Base-by-base conservation (phyloP, 345 rosid genomes). In the Rhodomyrtus tomentosa region DNA sequence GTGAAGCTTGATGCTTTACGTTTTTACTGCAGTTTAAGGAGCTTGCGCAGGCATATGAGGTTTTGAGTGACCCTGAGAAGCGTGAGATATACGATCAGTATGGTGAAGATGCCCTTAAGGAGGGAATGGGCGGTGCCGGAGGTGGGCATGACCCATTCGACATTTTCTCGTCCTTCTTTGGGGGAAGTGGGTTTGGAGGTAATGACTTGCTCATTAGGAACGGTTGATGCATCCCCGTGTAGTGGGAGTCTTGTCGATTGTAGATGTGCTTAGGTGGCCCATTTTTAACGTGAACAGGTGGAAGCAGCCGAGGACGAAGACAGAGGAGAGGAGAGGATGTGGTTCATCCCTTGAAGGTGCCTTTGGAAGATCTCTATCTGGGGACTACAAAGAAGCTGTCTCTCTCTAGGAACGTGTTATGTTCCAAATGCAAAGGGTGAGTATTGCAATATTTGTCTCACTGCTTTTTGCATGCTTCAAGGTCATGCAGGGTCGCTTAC, bases 81-180 rank as follows among this genome's bases (percentile, higher is more conserved):
- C 96, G 98, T 27, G 95, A 93, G 88, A 92, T 96, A 36, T 95
- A 96, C 83, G 98, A 96, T 85, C 94, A 94, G 80, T 94, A 92
- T 32, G 99, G 99, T 8, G 99, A 96, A 86, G 98, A 96, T 83
- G 98, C 96, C 6, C 98, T 96, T 83, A 96, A 96, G 93, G 99
- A 96, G 56, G 98, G 99, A 87, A 92, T 94, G 95, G 96, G 95
- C 9, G 93, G 94, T 45, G 96, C 91, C 14, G 90, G 89, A 24
- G 94, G 89, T 51, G 95, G 88, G 48, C 96, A 95, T 21, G 96
- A 93, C 86, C 99, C 98, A 2, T 96, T 96, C 48, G 99, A 96
- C 83, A 94, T 95, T 85, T 95, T 96, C 86, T 89, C 91, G 7
- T 91, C 96, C 29, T 96, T 96, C 93, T 96, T 95, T 55, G 95